Evolutionary conservation across 371 early-diverging fungal genomes (phyloP).

Genomic region (Massospora cicadina): DNA sequence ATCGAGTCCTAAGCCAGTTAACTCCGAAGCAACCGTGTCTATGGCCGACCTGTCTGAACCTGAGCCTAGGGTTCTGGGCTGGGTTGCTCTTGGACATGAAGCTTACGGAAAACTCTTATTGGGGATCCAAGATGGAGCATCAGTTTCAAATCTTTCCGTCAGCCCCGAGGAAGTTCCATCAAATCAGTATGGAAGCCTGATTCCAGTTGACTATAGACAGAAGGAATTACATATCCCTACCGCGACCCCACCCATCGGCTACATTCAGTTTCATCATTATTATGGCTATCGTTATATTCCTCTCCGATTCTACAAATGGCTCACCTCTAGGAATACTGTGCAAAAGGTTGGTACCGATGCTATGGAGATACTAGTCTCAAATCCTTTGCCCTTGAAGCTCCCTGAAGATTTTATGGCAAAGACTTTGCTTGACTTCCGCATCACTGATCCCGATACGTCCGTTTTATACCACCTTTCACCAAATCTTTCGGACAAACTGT

Average conservation of each 20-base stretch:
- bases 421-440: neutral
- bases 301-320: neutral
- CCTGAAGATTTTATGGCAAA: neutral
- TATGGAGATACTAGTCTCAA: neutral
- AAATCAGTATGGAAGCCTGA: neutral
- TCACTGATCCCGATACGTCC: neutral
- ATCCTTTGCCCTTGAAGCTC: neutral
- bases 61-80: neutral
- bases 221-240: neutral
- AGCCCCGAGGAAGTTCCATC: neutral
- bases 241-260: neutral
- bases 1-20: neutral
- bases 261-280: slow-evolving; percentile 1
- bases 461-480: neutral
- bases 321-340: neutral
- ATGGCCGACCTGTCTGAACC: neutral
- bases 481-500: neutral
- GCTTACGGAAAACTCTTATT: neutral
- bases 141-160: neutral
- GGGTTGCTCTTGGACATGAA: neutral
- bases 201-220: neutral
- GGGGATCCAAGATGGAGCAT: slow-evolving; percentile 2
- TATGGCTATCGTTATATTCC: neutral
- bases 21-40: neutral
- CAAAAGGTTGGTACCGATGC: neutral